Base-by-base conservation (phyloP, 495 filamentous ascomycete genomes). In the Tuber umbilicatum region DNA sequence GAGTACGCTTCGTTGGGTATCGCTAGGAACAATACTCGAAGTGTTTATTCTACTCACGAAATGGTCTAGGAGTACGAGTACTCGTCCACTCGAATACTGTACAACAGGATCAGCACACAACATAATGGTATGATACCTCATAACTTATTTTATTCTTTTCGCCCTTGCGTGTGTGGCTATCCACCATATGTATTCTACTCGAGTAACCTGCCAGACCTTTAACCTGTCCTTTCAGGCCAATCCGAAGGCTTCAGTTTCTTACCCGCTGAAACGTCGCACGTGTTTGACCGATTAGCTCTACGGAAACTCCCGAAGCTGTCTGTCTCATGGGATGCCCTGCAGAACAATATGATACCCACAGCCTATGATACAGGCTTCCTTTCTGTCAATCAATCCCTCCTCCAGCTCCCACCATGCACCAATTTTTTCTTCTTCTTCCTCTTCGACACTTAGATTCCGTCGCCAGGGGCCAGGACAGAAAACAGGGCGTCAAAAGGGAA, bases 401-500 rank as follows among this genome's bases (percentile, higher is more conserved):
- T 60, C 50, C 23, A 60, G n/a, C 50, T 60, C 55, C 31, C 27
- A 16, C 55, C 55, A 64, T 64, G 55, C 55, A 19, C 27, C 27
- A 64, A 35, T 35, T 35, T 64, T 64, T 17, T 27, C 14, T 35
- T 19, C 27, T 64, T 35, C 55, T 10, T 50, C 23, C 21, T n/a
- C 23, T 31, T 5, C 50, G 47, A n/a, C 50, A 17, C 55, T 14
- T 14, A n/a, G 12, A 64, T 64, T 64, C 55, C 27, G 31, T 64
- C 55, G 23, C 50, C n/a, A 27, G 50, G 19, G 47, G 50, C 2
- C 50, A 14, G 50, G 50, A 10, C n/a, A 60, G 50, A 27, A 60
- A 12, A 74, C 72, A 80, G 73, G 69, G 69, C 31, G 40, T 47
- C 71, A 39, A 67, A 55, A 16, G 42, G 38, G 70, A 55, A 67